Evolutionary conservation across 2,329 filamentous ascomycete species (phyloP), one percentile per base, ranked within the genome.

Genomic region (Monosporascus sp.): DNA sequence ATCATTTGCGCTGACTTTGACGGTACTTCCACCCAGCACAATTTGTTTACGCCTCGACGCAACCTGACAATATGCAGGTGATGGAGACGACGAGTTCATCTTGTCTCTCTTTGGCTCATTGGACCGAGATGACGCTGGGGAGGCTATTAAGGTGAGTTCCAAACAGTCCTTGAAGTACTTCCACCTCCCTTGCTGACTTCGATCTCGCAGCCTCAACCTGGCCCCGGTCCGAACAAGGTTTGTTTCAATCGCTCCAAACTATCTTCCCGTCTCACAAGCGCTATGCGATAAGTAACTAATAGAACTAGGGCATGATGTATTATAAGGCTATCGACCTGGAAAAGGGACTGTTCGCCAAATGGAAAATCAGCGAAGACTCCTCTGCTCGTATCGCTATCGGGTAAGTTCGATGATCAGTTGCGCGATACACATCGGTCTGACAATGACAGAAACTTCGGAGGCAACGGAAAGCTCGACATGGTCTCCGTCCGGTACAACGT

Each of bases 71-170:
- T 11, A 11, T 31, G 27, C 27, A 31, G 58, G 55, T 46, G 60
- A 62, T 54, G 60, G 60, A 4, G 54, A 58, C 22, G 60, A 62
- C 47, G 60, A 62, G 39, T 61, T 54, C 24, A 48, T 62, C 22
- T 45, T 62, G n/a, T 53, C 59, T 4, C 18, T 60, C 9, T 57
- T 61, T 31, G 60, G 60, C 22, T 48, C 55, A 3, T n/a, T 46
- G 17, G 52, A 55, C 9, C 39, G 54, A 36, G 57, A 53, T 45
- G 22, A 48, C n/a, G 8, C 18, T 5, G 27, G 27, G 27, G 27
- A 31, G 27, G 9, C 27, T 11, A 31, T 31, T 31, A 31, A 31
- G 27, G 27, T 3, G 3, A 31, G 9, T 5, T 31, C 27, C 9
- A 31, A 31, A 9, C 9, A 31, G 27, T 9, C 9, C 27, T 31